Evolutionary conservation across 1,284 basidiomycete genomes (phyloP), one percentile per base, ranked within the genome.

Genomic region (Fistulinella cinereoalba): DNA sequence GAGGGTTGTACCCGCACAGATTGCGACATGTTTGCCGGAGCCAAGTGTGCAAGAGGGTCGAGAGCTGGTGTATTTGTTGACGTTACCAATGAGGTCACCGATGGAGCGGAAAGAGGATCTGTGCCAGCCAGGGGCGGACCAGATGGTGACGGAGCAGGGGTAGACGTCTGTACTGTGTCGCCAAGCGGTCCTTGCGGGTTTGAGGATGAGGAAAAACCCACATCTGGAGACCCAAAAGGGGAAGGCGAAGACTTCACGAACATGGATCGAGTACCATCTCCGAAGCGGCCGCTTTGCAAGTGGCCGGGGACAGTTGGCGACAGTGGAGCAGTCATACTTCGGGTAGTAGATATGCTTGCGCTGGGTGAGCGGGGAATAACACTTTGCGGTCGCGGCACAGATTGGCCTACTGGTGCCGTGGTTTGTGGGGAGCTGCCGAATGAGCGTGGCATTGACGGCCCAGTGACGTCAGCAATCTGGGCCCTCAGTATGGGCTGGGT

Each of bases 231-330:
- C 19, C 64, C 11, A 66, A 59, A 15, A 71, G 70, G 72, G 8
- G 74, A 62, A 25, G 56, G 46, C 5, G 69, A 50, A 24, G 71
- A 63, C 47, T 79, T 75, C 61, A 85, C 72, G 53, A 86, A 85
- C 85, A 88, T 87, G 3, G 86, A 88, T 62, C 80, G 80, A 3
- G 85, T 81, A 23, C 85, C 85, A 56, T 88, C 85, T 29, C 78
- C 74, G 43, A 85, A 76, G 9, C 77, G 79, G 25, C 81, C 83
- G 39, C 83, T 80, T 16, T 83, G 73, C 13, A 78, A 80, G 10
- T 82, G 77, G 41, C 54, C 66, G 44, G 56, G 59, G 41, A 50
- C 53, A 24, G 49, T 46, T 7, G 68, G 61, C 3, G 69, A 66
- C 18, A 71, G 43, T 18, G 52, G 39, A 23, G 44, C 39, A 9